phyloP scores from a whole-genome alignment of 345 rosid genomes.

The Citrus sp. region DNA sequence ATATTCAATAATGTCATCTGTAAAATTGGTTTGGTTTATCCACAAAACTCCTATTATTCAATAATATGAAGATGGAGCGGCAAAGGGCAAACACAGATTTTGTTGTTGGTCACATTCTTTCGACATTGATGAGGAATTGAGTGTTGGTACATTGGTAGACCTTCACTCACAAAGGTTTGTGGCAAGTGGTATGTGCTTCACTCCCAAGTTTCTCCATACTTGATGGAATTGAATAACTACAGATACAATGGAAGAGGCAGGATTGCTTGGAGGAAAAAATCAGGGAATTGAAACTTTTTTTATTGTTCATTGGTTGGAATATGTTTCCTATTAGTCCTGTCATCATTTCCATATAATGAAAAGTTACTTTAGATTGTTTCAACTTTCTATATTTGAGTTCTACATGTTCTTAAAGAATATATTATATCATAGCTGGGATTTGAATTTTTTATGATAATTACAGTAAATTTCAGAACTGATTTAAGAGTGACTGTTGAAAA shows the following conservation, averaged over 20 bases:
- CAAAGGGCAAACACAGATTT: conserved; percentile 2
- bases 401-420: neutral
- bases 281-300: neutral
- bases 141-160: neutral
- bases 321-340: neutral
- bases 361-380: neutral
- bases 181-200: conserved; percentile 1
- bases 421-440: neutral
- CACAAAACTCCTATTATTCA: neutral
- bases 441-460: neutral
- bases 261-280: neutral
- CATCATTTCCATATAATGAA: neutral
- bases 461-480: neutral
- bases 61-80: neutral
- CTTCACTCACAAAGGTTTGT: neutral
- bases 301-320: neutral
- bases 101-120: conserved; percentile 2
- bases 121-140: neutral
- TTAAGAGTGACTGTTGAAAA: neutral
- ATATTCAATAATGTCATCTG: conserved; percentile 22
- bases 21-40: conserved; percentile 12
- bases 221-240: neutral
- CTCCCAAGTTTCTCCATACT: conserved; percentile 1
- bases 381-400: neutral
- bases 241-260: neutral